Evolutionary conservation across 1,284 basidiomycete species (phyloP).

Genomic region (Tilletia setariae): DNA sequence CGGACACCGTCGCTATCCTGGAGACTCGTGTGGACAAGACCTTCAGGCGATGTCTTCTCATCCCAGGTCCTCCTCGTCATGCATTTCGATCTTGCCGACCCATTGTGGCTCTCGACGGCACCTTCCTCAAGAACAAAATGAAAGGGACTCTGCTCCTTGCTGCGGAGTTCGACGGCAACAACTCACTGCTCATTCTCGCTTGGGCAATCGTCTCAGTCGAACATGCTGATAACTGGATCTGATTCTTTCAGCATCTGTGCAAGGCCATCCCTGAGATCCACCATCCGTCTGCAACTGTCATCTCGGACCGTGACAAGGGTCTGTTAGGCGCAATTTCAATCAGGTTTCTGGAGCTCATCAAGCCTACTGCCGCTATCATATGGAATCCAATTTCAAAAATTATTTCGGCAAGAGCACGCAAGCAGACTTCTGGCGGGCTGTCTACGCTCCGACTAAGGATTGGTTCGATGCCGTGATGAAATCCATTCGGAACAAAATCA

Average conservation of each 20-base stretch:
- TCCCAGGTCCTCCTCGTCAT: neutral
- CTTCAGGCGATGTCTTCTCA: neutral
- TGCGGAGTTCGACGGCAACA: neutral
- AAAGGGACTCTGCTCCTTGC: neutral
- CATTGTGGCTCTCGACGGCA: neutral
- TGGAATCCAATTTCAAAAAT: neutral
- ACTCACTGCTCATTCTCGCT: neutral
- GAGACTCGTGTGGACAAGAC: neutral
- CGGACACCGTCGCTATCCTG: neutral
- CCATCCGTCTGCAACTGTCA: neutral
- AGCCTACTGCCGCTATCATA: neutral
- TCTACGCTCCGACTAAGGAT: neutral
- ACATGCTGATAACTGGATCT: neutral
- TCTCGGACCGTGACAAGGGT: constrained; percentile 5
- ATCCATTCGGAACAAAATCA: neutral
- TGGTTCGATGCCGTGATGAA: neutral
- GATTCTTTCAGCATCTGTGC: neutral
- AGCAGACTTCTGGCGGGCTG: neutral
- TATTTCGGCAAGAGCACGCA: neutral
- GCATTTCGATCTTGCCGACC: neutral
- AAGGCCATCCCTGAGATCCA: neutral
- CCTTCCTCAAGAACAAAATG: neutral
- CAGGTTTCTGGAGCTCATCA: neutral
- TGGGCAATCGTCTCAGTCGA: neutral
- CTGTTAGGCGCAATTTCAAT: neutral